phyloP scores from a whole-genome alignment of 192 early-diverging fungal species.

The Coemansia pectinata region DNA sequence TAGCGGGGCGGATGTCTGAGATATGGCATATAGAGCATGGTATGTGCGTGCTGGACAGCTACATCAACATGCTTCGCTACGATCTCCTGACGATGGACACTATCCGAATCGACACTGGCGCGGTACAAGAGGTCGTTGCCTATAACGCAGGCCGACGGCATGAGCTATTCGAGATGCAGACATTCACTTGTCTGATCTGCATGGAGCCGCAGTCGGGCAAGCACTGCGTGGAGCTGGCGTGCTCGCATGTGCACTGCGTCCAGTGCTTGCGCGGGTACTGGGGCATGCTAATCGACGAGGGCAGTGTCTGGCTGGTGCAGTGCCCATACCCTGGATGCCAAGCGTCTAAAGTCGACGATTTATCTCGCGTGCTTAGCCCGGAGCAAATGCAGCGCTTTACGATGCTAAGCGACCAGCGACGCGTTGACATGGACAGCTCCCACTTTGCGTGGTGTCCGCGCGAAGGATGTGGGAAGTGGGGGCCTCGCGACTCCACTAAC shows the following conservation, averaged over 20 bases:
- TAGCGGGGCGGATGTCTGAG: not conserved
- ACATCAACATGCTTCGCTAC: conserved; percentile 3
- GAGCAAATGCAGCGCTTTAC: conserved; percentile 4
- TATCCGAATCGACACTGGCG: not conserved
- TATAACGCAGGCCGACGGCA: not conserved
- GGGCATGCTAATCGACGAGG: conserved; percentile 21
- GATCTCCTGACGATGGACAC: not conserved
- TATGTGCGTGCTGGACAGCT: conserved; percentile 26
- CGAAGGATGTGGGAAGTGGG: conserved; percentile 12
- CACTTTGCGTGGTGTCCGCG: conserved; percentile 23
- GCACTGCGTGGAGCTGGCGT: conserved; percentile 26
- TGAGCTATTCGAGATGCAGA: conserved; percentile 12
- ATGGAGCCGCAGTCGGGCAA: conserved; percentile 30
- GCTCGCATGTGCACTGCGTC: conserved; percentile 18
- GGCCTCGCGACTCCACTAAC: not conserved
- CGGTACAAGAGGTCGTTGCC: not conserved
- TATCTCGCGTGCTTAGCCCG: not conserved
- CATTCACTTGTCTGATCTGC: conserved; percentile 23
- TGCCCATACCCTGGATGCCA: conserved; percentile 19
- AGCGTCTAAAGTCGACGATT: not conserved
- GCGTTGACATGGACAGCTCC: conserved; percentile 10
- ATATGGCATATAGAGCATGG: conserved; percentile 15
- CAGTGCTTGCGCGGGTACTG: conserved; percentile 21
- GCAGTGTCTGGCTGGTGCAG: conserved; percentile 9
- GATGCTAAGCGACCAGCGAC: conserved; percentile 12